These are phyloP conservation scores for Ganoderma lingzhi DNA, from an alignment of 1,284 basidiomycete species.

Conservation along the genomic window DNA sequence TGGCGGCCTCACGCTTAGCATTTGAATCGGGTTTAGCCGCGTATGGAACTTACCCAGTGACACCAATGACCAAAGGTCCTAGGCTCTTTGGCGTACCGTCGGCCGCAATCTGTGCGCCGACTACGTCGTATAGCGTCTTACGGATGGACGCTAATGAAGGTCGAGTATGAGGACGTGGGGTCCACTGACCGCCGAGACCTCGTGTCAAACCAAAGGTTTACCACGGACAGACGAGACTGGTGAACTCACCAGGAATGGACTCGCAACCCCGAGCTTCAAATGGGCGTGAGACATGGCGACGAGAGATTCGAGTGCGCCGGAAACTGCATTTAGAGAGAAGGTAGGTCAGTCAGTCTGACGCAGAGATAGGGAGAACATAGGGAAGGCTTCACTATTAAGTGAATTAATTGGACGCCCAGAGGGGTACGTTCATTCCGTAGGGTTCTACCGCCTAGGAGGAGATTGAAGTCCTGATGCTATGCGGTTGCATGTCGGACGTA, in stretches of 20 bases:
- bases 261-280: conserved; percentile 79
- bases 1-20: conserved; percentile 37
- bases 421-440: not conserved
- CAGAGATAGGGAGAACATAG: not conserved
- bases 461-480: conserved; percentile 5
- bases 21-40: not conserved
- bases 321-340: conserved; percentile 55
- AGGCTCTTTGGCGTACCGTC: conserved; percentile 69
- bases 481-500: not conserved
- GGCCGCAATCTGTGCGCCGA: conserved; percentile 56
- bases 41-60: conserved; percentile 74
- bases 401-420: conserved; percentile 2
- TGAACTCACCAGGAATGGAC: conserved; percentile 80
- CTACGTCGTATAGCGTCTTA: conserved; percentile 64
- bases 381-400: conserved; percentile 11
- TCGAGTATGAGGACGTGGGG: conserved; percentile 82
- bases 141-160: conserved; percentile 68
- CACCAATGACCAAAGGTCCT: conserved; percentile 82
- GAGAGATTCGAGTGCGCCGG: conserved; percentile 85
- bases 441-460: conserved; percentile 1
- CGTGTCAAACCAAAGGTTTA: not conserved
- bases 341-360: not conserved
- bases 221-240: not conserved
- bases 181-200: conserved; percentile 55
- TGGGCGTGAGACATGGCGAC: conserved; percentile 81